These are phyloP conservation scores for Paramecium octaurelia DNA, from an alignment of 73 alveolate species.

Conservation along the genomic window DNA sequence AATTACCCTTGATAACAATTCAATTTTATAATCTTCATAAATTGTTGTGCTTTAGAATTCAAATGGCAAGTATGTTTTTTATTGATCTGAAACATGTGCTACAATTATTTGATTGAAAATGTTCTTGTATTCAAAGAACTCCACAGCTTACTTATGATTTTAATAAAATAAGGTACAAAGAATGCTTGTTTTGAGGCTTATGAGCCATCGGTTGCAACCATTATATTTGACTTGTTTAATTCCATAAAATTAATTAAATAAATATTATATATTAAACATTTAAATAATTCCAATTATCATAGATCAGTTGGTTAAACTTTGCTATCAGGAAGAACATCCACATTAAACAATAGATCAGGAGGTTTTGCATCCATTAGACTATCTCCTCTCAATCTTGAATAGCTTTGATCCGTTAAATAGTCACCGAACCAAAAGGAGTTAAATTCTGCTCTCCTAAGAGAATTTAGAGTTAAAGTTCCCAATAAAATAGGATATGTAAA, in stretches of 20 bases:
- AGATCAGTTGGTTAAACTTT: background rate
- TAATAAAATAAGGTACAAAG: background rate
- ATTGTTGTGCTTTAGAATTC: conserved; percentile 44
- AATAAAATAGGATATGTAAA: background rate
- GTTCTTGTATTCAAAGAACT: conserved; percentile 56
- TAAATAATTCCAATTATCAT: background rate
- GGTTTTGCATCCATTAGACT: background rate
- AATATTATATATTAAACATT: background rate
- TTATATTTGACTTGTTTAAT: background rate
- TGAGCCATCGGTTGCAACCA: conserved; percentile 43
- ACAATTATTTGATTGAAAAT: conserved; percentile 11
- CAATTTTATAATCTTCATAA: conserved; percentile 53
- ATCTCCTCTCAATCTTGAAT: background rate
- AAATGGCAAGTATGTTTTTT: conserved; percentile 47
- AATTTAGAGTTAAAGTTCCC: background rate
- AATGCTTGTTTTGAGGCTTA: conserved; percentile 38
- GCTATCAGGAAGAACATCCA: background rate
- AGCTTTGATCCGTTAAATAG: background rate
- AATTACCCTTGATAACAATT: background rate
- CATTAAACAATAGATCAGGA: background rate
- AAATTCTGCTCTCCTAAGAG: conserved; percentile 20
- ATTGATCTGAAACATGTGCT: conserved; percentile 48
- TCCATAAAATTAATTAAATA: conserved; percentile 1
- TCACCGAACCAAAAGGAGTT: background rate
- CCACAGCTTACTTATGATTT: conserved; percentile 43